Base-by-base conservation (phyloP, 1,284 basidiomycete species). In the Megacollybia platyphylla region DNA sequence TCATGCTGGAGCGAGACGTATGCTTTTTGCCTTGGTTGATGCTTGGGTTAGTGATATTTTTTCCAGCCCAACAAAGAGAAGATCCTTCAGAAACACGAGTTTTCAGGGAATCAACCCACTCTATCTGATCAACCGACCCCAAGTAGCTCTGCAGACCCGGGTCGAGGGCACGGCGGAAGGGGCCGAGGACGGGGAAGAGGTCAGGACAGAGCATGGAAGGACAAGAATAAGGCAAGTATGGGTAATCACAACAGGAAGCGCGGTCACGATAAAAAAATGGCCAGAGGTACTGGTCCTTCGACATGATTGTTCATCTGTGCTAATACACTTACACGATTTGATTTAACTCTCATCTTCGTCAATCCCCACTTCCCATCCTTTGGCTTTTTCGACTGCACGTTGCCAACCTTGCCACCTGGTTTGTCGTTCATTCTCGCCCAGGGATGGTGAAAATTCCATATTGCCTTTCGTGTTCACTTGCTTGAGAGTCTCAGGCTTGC, bases 401-500 rank as follows among this genome's bases (percentile, higher is more conserved):
- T 89, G 75, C 92, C 92, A 97, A 0, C 79, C 76, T 41, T 60
- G 61, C 75, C 85, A 87, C 52, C 71, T 74, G 58, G 66, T 71
- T 52, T 73, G 60, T 32, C 87, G 70, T 52, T 75, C 67, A 39
- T 61, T 60, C 44, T 76, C 74, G 3, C 62, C 55, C 44, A 83
- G 62, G 32, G 59, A 56, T 4, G 91, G 84, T 44, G 59, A 60
- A 58, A 98, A 97, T 35, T 71, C 69, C 44, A 68, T 72, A 52
- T 71, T 85, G 15, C 89, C 89, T 36, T 81, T 78, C 29, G 87
- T 89, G 58, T 97, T 97, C 38, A 97, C 93, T 53, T 88, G 76
- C 8, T 63, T 62, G n/a, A 98, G 70, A 18, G 92, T 92, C 58
- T 89, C 80, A 0, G 93, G 92, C 43, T 79, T 75, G 47, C 65